phyloP scores from a whole-genome alignment of 148 eudicot genomes.

The Vaccinium corymbosum region DNA sequence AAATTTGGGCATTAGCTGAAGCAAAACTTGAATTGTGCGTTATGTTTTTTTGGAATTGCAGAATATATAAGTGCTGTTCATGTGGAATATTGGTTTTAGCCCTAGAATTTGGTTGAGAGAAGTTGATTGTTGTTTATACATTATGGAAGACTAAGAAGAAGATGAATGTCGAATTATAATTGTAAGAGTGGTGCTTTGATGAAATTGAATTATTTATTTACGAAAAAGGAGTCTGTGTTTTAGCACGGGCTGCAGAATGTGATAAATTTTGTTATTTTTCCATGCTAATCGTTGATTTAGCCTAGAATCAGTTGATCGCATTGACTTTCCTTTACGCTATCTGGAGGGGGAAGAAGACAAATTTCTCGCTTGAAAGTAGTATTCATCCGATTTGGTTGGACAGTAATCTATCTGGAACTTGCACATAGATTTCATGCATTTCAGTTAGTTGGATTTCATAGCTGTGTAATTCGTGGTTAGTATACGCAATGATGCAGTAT shows the following conservation, averaged over 20 bases:
- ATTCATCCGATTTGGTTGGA: background rate
- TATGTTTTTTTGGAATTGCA: too few species aligned
- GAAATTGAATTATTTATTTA: background rate
- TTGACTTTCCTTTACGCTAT: background rate
- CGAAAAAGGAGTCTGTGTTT: background rate
- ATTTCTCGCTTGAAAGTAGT: background rate
- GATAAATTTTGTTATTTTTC: background rate
- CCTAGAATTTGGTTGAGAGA: background rate
- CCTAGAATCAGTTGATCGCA: background rate
- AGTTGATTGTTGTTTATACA: background rate
- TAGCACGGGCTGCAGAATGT: background rate
- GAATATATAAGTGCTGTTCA: too few species aligned
- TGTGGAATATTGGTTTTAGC: background rate
- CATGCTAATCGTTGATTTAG: background rate
- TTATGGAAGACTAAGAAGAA: background rate
- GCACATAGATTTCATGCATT: background rate
- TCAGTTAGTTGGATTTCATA: background rate
- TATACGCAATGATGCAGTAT: background rate
- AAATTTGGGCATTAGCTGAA: too few species aligned
- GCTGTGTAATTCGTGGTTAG: background rate
- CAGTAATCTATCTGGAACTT: background rate
- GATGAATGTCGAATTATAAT: background rate
- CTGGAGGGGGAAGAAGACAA: background rate
- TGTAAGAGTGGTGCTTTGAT: background rate
- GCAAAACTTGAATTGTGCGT: too few species aligned